These are phyloP conservation scores for Apiospora malaysiana DNA, from an alignment of 2,329 filamentous ascomycete genomes.

Conservation along the genomic window DNA sequence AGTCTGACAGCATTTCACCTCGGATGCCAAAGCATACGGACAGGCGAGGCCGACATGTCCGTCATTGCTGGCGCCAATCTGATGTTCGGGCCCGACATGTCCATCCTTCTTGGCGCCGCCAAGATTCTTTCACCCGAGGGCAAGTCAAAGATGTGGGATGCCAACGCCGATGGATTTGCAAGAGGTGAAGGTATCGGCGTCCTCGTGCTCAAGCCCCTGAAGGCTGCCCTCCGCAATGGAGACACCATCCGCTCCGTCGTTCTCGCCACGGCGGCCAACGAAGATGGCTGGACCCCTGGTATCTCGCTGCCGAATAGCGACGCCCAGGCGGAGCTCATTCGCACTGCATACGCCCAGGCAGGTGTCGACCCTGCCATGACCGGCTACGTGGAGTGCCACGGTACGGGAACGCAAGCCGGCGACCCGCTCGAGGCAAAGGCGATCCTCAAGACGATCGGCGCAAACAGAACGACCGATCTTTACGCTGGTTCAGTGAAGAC, in stretches of 20 bases:
- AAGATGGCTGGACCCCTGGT: slow-evolving; percentile 46
- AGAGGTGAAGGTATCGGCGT: slow-evolving; percentile 46
- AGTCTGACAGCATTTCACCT: slow-evolving; percentile 39
- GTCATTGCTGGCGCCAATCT: slow-evolving; percentile 36
- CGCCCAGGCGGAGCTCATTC: slow-evolving; percentile 33
- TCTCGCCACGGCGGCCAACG: slow-evolving; percentile 43
- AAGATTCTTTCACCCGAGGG: slow-evolving; percentile 31
- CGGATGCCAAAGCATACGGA: slow-evolving; percentile 39
- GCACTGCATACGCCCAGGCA: slow-evolving; percentile 28
- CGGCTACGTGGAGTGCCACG: slow-evolving; percentile 37
- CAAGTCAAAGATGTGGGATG: slow-evolving; percentile 37
- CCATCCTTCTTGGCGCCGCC: slow-evolving; percentile 28
- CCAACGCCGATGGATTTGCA: slow-evolving; percentile 43
- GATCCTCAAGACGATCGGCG: slow-evolving; percentile 26
- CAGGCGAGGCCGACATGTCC: slow-evolving; percentile 36
- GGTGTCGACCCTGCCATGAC: slow-evolving; percentile 27
- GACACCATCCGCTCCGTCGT: slow-evolving; percentile 39
- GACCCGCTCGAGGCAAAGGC: slow-evolving; percentile 28
- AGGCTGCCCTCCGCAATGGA: slow-evolving; percentile 43
- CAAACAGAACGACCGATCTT: slow-evolving; percentile 18
- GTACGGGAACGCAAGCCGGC: slow-evolving; percentile 32
- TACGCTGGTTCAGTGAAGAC: slow-evolving; percentile 32
- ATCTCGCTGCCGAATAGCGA: slow-evolving; percentile 41
- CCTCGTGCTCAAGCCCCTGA: slow-evolving; percentile 45
- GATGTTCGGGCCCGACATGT: slow-evolving; percentile 33